A percentile compares a stretch with the other conserved stretches of the same genome.
Evolutionary conservation across 2,329 filamentous ascomycete species (phyloP).

Genomic region (Sclerotinia subarctica): DNA sequence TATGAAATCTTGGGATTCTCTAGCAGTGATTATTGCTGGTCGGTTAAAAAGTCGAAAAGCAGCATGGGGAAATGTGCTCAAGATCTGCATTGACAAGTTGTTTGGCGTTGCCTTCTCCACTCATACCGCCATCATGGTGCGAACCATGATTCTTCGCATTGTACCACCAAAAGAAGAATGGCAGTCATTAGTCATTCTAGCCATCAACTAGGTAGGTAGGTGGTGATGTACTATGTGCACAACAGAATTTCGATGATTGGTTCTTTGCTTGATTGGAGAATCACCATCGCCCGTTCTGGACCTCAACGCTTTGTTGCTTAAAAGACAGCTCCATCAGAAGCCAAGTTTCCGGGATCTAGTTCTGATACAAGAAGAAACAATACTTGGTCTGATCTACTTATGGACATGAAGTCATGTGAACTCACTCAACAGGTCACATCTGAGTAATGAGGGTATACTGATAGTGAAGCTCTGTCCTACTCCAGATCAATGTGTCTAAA

Average conservation of each 20-base stretch:
- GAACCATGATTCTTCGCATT: neutral
- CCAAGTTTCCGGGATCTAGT: neutral
- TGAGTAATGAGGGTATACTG: neutral
- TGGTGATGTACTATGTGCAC: too few relatives aligned
- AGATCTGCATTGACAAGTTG: neutral
- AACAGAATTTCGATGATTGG: neutral
- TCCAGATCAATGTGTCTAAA: neutral
- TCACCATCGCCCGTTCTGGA: conserved; percentile 3
- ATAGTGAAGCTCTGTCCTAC: neutral
- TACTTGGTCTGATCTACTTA: neutral
- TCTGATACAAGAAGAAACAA: neutral
- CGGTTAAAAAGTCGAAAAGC: neutral
- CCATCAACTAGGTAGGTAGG: too few relatives aligned
- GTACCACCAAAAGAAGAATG: neutral
- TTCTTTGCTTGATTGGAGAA: neutral
- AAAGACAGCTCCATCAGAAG: neutral
- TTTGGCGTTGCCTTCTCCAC: neutral
- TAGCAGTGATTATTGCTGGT: neutral
- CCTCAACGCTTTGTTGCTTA: neutral
- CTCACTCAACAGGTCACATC: neutral
- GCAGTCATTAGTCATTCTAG: too few relatives aligned
- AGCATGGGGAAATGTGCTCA: neutral
- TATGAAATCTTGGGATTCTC: rapidly evolving
- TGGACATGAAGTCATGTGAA: neutral
- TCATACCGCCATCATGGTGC: neutral